A percentile compares a stretch with the other conserved stretches of the same genome.
Conservation (phyloP, 805 yeast genomes). For the Blastobotrys americana region DNA sequence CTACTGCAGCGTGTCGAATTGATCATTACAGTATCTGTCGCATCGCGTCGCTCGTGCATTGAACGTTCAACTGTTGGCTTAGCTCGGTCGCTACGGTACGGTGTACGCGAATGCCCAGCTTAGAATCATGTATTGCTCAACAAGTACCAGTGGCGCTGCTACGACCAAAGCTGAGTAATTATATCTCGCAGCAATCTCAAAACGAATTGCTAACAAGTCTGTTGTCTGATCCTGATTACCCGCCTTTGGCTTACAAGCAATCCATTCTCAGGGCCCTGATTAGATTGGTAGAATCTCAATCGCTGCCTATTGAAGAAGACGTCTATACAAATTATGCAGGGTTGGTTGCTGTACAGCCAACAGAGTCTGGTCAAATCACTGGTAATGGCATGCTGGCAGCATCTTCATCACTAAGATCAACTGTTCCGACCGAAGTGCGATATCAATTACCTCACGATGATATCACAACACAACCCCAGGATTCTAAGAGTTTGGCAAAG, state of each 20-base stretch:
- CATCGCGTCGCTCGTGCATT: no score
- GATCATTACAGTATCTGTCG: no score
- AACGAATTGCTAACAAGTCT: constrained; percentile 5
- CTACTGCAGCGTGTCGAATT: no score
- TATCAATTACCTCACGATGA: not conserved
- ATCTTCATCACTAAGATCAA: no score
- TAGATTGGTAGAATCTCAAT: constrained; percentile 9
- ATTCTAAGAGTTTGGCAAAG: no score
- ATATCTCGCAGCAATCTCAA: constrained; percentile 6
- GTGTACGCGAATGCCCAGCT: not conserved
- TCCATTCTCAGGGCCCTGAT: constrained; percentile 13
- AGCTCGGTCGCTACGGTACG: no score
- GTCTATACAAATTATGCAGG: no score
- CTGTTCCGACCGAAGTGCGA: not conserved
- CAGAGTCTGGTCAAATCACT: no score
- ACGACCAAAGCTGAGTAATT: constrained; percentile 1
- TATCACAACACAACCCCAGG: not conserved
- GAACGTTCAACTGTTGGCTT: no score
- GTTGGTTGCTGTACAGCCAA: no score
- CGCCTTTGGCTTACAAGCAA: constrained; percentile 9
- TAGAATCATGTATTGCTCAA: constrained; percentile 13
- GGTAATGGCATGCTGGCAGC: no score
- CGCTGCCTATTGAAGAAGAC: no score
- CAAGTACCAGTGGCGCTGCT: constrained; percentile 17
- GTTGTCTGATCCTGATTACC: constrained; percentile 3